Conservation (phyloP, 169 alveolate species). For the Plasmodium malariae region DNA sequence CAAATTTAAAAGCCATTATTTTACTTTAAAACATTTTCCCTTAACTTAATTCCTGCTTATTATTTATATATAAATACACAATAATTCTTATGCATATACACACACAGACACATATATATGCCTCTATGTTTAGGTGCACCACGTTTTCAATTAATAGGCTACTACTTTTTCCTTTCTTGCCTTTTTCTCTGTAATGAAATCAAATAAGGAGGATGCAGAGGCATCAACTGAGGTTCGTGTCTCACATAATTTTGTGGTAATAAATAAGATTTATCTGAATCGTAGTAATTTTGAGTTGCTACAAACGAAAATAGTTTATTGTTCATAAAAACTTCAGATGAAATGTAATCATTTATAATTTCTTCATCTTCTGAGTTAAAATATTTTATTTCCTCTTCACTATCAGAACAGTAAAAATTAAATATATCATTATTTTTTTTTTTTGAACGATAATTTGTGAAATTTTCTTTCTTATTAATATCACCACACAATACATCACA, state of each 20-base stretch:
- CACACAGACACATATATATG: not conserved
- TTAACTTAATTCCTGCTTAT: not conserved
- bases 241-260: constrained; percentile 67
- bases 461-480: not conserved
- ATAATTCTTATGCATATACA: not conserved
- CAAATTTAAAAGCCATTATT: not conserved
- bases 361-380: constrained; percentile 77
- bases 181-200: constrained; percentile 69
- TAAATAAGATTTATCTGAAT: constrained; percentile 72
- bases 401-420: constrained; percentile 75
- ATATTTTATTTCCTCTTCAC: constrained; percentile 72
- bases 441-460: not conserved
- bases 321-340: constrained; percentile 44
- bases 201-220: constrained; percentile 70
- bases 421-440: constrained; percentile 53
- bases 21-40: not conserved
- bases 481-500: not conserved
- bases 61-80: not conserved
- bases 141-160: no score
- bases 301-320: constrained; percentile 64
- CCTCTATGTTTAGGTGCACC: constrained; percentile 23
- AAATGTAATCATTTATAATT: constrained; percentile 38
- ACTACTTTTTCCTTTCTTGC: constrained; percentile 55
- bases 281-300: constrained; percentile 72
- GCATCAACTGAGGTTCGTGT: constrained; percentile 76